Conservation (phyloP, 345 rosid species). For the Lepidium sativum region DNA sequence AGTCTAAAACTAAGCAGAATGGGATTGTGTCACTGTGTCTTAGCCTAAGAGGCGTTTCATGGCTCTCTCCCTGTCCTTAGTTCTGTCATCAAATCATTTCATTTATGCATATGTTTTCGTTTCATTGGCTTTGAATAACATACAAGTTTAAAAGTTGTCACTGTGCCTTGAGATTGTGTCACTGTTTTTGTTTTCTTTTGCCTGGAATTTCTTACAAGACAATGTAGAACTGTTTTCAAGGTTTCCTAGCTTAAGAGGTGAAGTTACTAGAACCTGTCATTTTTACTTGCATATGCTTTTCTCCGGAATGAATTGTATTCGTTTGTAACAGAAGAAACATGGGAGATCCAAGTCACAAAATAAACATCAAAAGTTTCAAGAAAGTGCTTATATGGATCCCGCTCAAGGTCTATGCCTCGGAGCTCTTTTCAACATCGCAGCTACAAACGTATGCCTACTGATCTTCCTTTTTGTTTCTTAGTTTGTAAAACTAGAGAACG, state of each 20-base stretch:
- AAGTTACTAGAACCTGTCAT: neutral
- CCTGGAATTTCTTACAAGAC: neutral
- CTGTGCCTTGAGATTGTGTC: too few species aligned
- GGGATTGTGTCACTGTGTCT: neutral
- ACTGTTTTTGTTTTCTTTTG: neutral
- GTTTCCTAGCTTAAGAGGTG: neutral
- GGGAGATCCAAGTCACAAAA: constrained; percentile 38
- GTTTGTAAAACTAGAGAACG: neutral
- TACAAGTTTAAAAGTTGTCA: too few species aligned
- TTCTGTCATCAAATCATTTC: neutral
- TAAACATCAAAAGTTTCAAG: constrained; percentile 57
- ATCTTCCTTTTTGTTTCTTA: neutral
- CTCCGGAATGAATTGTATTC: neutral
- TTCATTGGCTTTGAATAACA: too few species aligned
- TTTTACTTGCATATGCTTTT: neutral
- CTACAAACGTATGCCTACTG: constrained; percentile 58
- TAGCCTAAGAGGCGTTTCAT: neutral
- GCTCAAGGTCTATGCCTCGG: constrained; percentile 77
- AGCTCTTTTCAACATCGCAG: constrained; percentile 84
- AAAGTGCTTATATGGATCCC: constrained; percentile 89
- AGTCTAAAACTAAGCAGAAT: neutral
- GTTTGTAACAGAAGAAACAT: constrained; percentile 47
- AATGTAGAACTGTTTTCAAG: neutral
- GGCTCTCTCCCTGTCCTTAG: neutral
- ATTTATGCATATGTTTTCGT: too few species aligned